phyloP scores from a whole-genome alignment of 2,329 filamentous ascomycete species.

The Pseudogymnoascus sp. region DNA sequence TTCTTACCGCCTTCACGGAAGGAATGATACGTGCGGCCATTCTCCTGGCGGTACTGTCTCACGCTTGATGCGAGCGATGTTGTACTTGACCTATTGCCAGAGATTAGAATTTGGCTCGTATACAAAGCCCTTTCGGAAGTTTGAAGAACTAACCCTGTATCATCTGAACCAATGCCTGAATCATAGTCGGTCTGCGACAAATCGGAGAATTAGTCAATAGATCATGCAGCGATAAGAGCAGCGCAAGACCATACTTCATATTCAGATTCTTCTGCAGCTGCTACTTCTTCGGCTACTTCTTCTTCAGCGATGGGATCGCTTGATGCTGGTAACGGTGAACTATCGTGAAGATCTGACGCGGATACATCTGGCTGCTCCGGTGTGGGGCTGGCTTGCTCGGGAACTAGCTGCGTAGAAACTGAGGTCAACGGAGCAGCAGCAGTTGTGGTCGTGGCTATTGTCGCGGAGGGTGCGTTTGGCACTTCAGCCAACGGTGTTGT shows the following conservation, averaged over 20 bases:
- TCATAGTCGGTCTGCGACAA: neutral
- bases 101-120: neutral
- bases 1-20: constrained; percentile 16
- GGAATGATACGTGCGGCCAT: constrained; percentile 33
- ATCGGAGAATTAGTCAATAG: neutral
- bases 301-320: neutral
- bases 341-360: neutral
- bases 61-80: constrained; percentile 28
- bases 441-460: neutral
- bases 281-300: neutral
- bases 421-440: neutral
- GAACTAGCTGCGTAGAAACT: neutral
- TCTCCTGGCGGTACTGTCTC: constrained; percentile 30
- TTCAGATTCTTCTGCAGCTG: neutral
- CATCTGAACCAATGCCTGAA: neutral
- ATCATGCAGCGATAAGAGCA: neutral
- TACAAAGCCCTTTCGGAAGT: neutral
- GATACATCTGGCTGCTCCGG: neutral
- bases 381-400: neutral
- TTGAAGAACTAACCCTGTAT: neutral
- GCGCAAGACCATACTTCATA: neutral
- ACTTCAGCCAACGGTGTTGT: neutral
- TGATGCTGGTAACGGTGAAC: neutral
- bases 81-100: constrained; percentile 8
- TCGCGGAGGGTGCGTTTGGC: neutral